Evolutionary conservation across 148 eudicot species (phyloP), one percentile per base, ranked within the genome.

Genomic region (Bassia scoparia): DNA sequence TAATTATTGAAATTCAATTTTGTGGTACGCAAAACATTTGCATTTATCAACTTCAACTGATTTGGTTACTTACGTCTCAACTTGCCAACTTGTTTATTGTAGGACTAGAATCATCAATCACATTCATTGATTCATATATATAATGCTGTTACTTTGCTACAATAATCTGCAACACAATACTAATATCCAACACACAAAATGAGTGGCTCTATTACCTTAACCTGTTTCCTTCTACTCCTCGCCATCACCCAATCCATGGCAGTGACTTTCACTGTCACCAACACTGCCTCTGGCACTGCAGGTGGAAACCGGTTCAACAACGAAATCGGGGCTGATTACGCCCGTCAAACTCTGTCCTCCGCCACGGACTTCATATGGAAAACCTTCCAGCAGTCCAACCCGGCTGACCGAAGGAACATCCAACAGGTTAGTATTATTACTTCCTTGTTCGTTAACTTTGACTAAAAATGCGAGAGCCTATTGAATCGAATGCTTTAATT

Each of bases 321-420:
- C 46, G 78, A 82, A 54, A 72, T 87, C 37, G 86, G 88, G 23
- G 7, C 17, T 24, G 68, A 59, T 20, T 86, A 82, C 61, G 70
- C 79, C 46, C 73, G 10, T 2, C 78, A 84, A 50, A 60, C 73
- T 2, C 74, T 87, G n/a, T 64, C 56, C 1, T 18, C 73, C 7
- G 76, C 89, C 24, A 75, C 87, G 2, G 24, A 35, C 0, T 84
- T 86, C 85, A 84, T 88, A n/a, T 84, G 91, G 89, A 26, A 30
- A 9, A 77, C 59, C 60, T 77, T 88, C 69, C 80, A 85, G 20
- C 79, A 88, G 54, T 37, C 43, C 17, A 26, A 69, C 24, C 74
- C 74, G 0, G 56, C 72, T 1, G 80, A 73, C 16, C 69, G 85
- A 5, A 81, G 76, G 31, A 50, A 56, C 7, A 63, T 83, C 7